Base-by-base conservation (phyloP, 2,329 filamentous ascomycete species). In the Alternaria ventricosa region DNA sequence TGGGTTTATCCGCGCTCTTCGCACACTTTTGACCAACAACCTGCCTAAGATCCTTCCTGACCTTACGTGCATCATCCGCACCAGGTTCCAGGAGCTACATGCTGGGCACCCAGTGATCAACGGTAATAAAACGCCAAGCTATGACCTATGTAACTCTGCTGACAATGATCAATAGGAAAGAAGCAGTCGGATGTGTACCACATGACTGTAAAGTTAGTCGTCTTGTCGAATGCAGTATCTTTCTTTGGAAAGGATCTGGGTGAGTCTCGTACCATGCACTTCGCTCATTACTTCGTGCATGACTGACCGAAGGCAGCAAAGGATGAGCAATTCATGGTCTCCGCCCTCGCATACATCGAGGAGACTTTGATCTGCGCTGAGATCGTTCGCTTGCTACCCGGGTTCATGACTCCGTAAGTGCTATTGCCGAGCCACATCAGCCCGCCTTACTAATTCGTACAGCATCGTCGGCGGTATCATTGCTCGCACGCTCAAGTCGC, bases 331-430 rank as follows among this genome's bases (percentile, higher is more conserved):
- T 78, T 76, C 65, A 71, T 75, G 66, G 50, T 57, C 9, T 62
- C 68, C 1, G 72, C 67, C 1, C 56, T 66, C 15, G 57, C 45
- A 1, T 76, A 72, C 46, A 65, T 74, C n/a, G 72, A 75, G 33
- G 61, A 76, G 49, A 72, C 66, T 0, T 15, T 78, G 2, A 47
- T 75, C 7, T 62, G 62, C 41, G 72, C 75, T 5, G 75, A 79
- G 27, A 60, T 74, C 2, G 47, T 76, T 6, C 57, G 67, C 27
- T 44, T 77, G 6, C 28, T 69, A 2, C 75, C 68, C 8, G 57
- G 44, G 15, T 66, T 67, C 30, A 51, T 71, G 53, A 55, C 53
- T 6, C 68, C 66, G 59, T 67, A 45, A 41, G 60, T 66, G 46
- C 8, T 18, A 3, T 22, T 5, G 23, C 10, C 25, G n/a, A 8